A percentile compares a stretch with the other conserved stretches of the same genome.
Conservation (phyloP, 2,329 filamentous ascomycete species). For the Diaporthe caulivora region DNA sequence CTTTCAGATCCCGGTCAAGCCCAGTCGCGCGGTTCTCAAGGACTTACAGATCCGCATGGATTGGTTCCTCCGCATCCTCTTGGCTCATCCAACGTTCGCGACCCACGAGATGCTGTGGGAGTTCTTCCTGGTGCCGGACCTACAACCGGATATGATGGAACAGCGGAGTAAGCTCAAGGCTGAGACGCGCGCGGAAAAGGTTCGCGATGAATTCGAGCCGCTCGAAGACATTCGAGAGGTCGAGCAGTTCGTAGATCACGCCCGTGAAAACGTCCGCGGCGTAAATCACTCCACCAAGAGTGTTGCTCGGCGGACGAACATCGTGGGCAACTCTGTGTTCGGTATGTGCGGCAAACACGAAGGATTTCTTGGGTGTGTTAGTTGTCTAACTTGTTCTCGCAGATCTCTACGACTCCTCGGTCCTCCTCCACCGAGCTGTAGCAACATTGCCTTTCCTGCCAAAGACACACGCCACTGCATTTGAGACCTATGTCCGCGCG, state of each 20-base stretch:
- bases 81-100: conserved; percentile 90
- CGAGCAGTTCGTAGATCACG: conserved; percentile 92
- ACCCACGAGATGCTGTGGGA: conserved; percentile 99
- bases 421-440: conserved; percentile 65
- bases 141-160: conserved; percentile 90
- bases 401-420: conserved; percentile 78
- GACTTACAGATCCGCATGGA: conserved; percentile 90
- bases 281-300: conserved; percentile 87
- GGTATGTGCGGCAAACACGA: conserved; percentile 57
- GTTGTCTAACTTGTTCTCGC: conserved; percentile 34
- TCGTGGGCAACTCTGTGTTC: conserved; percentile 72
- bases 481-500: conserved; percentile 78
- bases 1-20: conserved; percentile 93
- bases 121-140: conserved; percentile 95
- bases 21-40: conserved; percentile 86
- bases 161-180: conserved; percentile 90
- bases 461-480: conserved; percentile 73
- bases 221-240: conserved; percentile 88
- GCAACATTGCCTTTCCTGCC: conserved; percentile 77
- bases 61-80: conserved; percentile 86
- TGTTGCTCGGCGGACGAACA: conserved; percentile 83
- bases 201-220: conserved; percentile 90
- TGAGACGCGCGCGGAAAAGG: conserved; percentile 83
- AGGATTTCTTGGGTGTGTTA: not conserved
- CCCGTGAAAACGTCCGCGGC: conserved; percentile 87